Conservation (phyloP, 2,329 filamentous ascomycete genomes). For the Aureobasidium pullulans region DNA sequence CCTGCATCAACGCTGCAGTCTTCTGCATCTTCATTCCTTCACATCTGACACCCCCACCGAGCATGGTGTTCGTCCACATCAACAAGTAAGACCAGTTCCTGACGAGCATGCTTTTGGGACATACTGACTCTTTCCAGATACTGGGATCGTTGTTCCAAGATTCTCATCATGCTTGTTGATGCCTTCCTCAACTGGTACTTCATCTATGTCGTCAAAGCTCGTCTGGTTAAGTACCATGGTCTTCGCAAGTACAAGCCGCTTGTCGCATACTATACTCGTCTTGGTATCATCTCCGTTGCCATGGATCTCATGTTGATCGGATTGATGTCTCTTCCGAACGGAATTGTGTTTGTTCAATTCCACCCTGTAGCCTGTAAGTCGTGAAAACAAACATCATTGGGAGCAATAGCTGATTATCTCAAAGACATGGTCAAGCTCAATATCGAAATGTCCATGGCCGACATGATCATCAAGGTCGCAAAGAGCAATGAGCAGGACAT, state of each 20-base stretch:
- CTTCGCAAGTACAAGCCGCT: slow-evolving; percentile 46
- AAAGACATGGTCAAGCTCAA: slow-evolving; percentile 40
- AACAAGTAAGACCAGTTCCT: too few relatives aligned
- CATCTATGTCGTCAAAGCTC: slow-evolving; percentile 36
- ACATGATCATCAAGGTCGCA: slow-evolving; percentile 39
- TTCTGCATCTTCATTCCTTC: slow-evolving; percentile 33
- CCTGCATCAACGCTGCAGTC: slow-evolving; percentile 25
- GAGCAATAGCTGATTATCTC: background rate
- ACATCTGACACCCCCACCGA: slow-evolving; percentile 25
- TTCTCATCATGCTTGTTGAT: slow-evolving; percentile 32
- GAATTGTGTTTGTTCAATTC: slow-evolving; percentile 38
- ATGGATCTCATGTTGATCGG: slow-evolving; percentile 34
- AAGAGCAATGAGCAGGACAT: slow-evolving; percentile 1
- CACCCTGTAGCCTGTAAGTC: slow-evolving; percentile 32
- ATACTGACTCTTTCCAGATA: slow-evolving; percentile 17
- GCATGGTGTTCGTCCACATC: slow-evolving; percentile 20
- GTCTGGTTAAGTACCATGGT: slow-evolving; percentile 39
- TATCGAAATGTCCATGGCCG: slow-evolving; percentile 41
- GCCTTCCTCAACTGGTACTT: slow-evolving; percentile 33
- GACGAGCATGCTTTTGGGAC: too few relatives aligned
- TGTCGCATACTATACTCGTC: slow-evolving; percentile 43
- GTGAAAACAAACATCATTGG: background rate
- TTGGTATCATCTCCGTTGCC: slow-evolving; percentile 42
- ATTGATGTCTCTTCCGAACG: slow-evolving; percentile 6
- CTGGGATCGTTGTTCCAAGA: slow-evolving; percentile 33